Conservation (phyloP, 2,329 filamentous ascomycete species). For the Parascedosporium putredinis region DNA sequence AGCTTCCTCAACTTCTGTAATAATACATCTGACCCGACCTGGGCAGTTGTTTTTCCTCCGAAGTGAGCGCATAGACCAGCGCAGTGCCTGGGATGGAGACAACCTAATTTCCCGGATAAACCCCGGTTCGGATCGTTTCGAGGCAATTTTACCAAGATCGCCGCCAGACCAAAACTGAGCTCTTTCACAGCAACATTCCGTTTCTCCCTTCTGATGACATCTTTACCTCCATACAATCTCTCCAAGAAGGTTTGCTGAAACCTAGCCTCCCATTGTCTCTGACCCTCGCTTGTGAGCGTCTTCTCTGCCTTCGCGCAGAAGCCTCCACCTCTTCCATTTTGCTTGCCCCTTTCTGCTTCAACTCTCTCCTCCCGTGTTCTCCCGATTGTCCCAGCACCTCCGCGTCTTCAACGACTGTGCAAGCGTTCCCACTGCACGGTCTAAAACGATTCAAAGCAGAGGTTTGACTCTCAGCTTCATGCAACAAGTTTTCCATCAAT, state of each 20-base stretch:
- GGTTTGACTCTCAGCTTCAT: slow-evolving; percentile 6
- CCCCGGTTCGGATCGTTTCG: neutral
- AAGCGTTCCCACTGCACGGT: slow-evolving; percentile 4
- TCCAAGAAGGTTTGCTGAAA: neutral
- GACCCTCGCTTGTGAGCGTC: neutral
- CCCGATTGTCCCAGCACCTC: neutral
- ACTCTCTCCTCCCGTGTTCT: neutral
- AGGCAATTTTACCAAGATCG: neutral
- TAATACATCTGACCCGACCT: no score
- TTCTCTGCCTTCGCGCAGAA: neutral
- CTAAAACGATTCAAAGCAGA: neutral
- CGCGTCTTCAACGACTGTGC: slow-evolving; percentile 2
- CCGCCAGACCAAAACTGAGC: neutral
- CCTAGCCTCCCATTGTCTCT: neutral
- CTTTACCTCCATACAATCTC: neutral
- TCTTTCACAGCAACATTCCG: neutral
- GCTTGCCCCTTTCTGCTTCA: neutral
- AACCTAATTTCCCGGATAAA: neutral
- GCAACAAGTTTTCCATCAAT: slow-evolving; percentile 6
- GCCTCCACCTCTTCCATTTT: neutral
- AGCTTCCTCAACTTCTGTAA: no score
- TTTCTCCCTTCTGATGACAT: neutral
- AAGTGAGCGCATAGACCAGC: no score
- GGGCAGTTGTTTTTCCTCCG: no score
- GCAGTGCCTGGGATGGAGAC: no score